Base-by-base conservation (phyloP, 2,329 filamentous ascomycete genomes). In the Colletotrichum acutatum region DNA sequence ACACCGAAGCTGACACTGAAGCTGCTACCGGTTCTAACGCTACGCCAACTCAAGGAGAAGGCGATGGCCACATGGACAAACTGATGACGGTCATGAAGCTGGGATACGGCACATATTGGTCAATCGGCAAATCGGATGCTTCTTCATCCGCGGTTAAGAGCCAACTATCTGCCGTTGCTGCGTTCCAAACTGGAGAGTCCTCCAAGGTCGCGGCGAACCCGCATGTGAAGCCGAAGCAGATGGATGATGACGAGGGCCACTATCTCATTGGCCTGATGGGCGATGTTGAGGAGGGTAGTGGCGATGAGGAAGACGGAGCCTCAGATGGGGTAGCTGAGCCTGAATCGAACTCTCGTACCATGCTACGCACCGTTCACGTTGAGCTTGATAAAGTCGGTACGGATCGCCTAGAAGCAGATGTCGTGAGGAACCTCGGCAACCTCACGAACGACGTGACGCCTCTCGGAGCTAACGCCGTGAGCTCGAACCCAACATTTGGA, bases 191-290 rank as follows among this genome's bases (percentile, higher is more conserved):
- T 7, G 66, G 54, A 5, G 67, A 71, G 26, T 26, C 49, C 11
- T 66, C 61, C 26, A 57, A 71, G 14, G 56, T 24, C 19, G 67
- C 53, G 32, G 70, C 22, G 4, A 53, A 24, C n/a, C 30, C 61
- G 56, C 57, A 58, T 63, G 52, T 56, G n/a, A 63, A 65, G 22
- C 68, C 62, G 2, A 56, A 63, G 26, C 32, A 28, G 22, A 34
- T 64, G 53, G 72, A 75, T 42, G 75, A 75, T 28, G 75, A 78
- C 2, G 75, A 78, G 0, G 88, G 87, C 0, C 84, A 85, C 62
- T 95, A 91, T 77, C 83, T 95, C 26, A 89, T 95, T 69, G 93
- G 93, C 0, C 86, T 95, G 6, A 87, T 89, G 75, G 92, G 92
- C 7, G 87, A 92, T 46, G 86, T 93, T 37, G 88, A 91, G 14